phyloP scores from a whole-genome alignment of 805 yeast genomes.

The Teunomyces panamensis region DNA sequence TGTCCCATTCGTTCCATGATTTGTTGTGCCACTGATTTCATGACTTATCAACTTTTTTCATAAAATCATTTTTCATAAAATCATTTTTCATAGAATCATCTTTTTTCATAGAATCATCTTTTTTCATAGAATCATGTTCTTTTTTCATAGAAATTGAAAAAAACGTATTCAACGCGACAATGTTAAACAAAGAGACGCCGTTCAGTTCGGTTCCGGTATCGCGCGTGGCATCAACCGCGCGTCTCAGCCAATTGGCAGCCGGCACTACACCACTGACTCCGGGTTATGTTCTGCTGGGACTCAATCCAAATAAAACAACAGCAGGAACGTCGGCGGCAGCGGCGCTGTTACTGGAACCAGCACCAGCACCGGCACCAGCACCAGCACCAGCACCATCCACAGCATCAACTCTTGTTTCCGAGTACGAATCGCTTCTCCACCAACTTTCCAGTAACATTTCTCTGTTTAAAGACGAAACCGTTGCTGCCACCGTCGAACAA shows the following conservation, averaged over 20 bases:
- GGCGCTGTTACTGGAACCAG: background rate
- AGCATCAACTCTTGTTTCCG: slow-evolving; percentile 15
- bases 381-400: no score
- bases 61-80: no score
- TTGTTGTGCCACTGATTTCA: slow-evolving; percentile 42
- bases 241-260: slow-evolving; percentile 25
- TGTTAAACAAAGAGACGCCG: slow-evolving; percentile 23
- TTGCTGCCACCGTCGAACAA: slow-evolving; percentile 20
- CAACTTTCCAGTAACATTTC: slow-evolving; percentile 29
- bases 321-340: slow-evolving; percentile 6
- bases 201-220: slow-evolving; percentile 35
- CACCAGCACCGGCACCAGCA: no score
- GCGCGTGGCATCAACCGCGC: slow-evolving; percentile 31
- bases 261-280: slow-evolving; percentile 26
- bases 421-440: slow-evolving; percentile 28
- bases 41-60: no score
- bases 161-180: slow-evolving; percentile 1
- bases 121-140: no score
- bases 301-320: slow-evolving; percentile 25
- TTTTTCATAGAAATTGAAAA: background rate
- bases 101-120: no score
- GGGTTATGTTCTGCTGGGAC: slow-evolving; percentile 33
- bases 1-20: slow-evolving; percentile 64
- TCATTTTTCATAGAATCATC: no score
- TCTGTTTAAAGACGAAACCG: slow-evolving; percentile 30